Evolutionary conservation across 1,284 basidiomycete genomes (phyloP), one percentile per base, ranked within the genome.

Genomic region (Ceratobasidium sp.): DNA sequence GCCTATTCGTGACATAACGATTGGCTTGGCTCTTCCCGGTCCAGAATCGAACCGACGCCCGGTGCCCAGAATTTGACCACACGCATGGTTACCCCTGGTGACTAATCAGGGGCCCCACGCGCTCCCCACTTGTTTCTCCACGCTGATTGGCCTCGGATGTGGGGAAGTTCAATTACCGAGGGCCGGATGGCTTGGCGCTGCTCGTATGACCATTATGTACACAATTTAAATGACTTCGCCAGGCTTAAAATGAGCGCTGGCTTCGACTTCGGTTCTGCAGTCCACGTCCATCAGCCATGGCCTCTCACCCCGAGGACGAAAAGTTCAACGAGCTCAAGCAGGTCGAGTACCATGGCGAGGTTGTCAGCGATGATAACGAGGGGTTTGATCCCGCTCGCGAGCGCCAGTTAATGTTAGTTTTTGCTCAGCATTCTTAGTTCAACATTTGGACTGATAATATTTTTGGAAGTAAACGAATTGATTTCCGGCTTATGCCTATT

Each of bases 401-500:
- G 40, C 44, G 18, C 26, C 10, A 28, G 33, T 44, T 75, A 10
- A 64, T 75, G 71, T 75, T 26, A 75, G 71, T 75, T n/a, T 5
- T 15, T 18, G 33, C 10, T 5, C 10, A n/a, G n/a, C 46, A 9
- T 7, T 33, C 7, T n/a, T 0, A n/a, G 1, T n/a, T 67, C 26
- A 10, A 28, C 2, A 28, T 33, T 61, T 28, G 5, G 4, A 28
- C 28, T 12, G 26, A 15, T 28, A 33, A 18, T 28, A 40, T 28
- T 10, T 1, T n/a, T 26, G 40, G 40, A 33, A 79, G 79, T 44
- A 53, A 67, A n/a, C 77, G 68, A 5, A 79, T 86, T 77, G 85
- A 86, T 79, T 77, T 73, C 15, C 81, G 84, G 9, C 81, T 86
- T 44, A 79, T 86, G 15, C 84, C 84, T 69, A 84, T 85, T 60